A percentile compares a stretch with the other conserved stretches of the same genome.
Evolutionary conservation across 2,329 filamentous ascomycete species (phyloP).

Genomic region (Fusarium siculi): DNA sequence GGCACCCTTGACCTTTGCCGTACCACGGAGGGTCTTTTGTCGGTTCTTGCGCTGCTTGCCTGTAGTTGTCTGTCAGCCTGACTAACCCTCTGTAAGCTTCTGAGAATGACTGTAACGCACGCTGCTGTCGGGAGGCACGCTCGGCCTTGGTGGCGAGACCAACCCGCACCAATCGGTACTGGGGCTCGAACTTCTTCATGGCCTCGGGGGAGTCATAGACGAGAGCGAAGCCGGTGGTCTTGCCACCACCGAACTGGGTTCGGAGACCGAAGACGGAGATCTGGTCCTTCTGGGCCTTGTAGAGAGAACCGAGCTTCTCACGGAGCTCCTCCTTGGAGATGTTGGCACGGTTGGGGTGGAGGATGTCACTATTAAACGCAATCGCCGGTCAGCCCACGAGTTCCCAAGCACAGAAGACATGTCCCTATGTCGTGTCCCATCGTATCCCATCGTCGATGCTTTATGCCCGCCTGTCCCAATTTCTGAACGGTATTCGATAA

Average conservation of each 20-base stretch:
- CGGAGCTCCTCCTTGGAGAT: conserved; percentile 99
- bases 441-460: conserved; percentile 10
- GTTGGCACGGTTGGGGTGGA: conserved; percentile 98
- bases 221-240: conserved; percentile 98
- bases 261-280: conserved; percentile 98
- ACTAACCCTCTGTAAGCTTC: not conserved
- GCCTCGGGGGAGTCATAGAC: conserved; percentile 98
- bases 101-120: conserved; percentile 70
- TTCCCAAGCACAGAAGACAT: conserved; percentile 19
- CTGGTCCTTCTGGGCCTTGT: conserved; percentile 98
- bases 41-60: conserved; percentile 99
- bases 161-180: conserved; percentile 95
- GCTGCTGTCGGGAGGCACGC: conserved; percentile 98
- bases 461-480: conserved; percentile 19
- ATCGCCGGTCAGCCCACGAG: conserved; percentile 40
- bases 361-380: conserved; percentile 81
- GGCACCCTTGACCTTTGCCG: conserved; percentile 97
- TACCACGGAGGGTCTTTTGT: conserved; percentile 97
- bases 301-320: conserved; percentile 90
- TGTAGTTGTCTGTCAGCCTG: conserved; percentile 56
- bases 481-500: conserved; percentile 3
- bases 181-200: conserved; percentile 99
- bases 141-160: conserved; percentile 94
- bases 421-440: not conserved
- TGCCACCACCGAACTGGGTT: conserved; percentile 99